Conservation (phyloP, 2,329 filamentous ascomycete genomes). For the Colletotrichum higginsianum region DNA sequence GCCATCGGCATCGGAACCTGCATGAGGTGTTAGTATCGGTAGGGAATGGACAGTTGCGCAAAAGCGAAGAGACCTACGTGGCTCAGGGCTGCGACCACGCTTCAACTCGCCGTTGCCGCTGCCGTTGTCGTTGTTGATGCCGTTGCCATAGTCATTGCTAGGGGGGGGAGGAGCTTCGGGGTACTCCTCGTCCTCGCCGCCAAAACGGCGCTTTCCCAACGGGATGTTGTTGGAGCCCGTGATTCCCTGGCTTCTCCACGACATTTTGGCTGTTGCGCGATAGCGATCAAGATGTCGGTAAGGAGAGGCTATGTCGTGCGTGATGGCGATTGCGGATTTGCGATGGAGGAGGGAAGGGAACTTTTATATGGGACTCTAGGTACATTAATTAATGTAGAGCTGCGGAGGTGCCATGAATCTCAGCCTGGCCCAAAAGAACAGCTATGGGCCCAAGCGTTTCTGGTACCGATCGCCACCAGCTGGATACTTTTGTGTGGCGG, state of each 20-base stretch:
- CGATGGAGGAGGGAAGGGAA: slow-evolving; percentile 29
- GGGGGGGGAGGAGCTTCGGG: slow-evolving; percentile 8
- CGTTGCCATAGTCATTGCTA: slow-evolving; percentile 44
- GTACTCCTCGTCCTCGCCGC: slow-evolving; percentile 70
- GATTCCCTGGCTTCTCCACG: slow-evolving; percentile 84
- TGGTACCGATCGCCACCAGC: slow-evolving; percentile 5
- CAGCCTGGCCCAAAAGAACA: slow-evolving; percentile 6
- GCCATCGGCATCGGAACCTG: slow-evolving; percentile 76
- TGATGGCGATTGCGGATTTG: slow-evolving; percentile 20
- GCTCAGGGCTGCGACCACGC: slow-evolving; percentile 93
- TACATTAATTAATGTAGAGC: background rate
- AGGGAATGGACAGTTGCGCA: background rate
- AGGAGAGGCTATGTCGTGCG: slow-evolving; percentile 22
- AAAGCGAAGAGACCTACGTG: slow-evolving; percentile 67
- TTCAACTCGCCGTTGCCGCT: slow-evolving; percentile 71
- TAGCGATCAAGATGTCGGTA: slow-evolving; percentile 19
- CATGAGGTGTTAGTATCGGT: slow-evolving; percentile 49
- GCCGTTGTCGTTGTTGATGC: slow-evolving; percentile 43
- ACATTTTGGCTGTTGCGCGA: slow-evolving; percentile 61
- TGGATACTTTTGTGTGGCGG: background rate
- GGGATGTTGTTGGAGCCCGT: slow-evolving; percentile 99
- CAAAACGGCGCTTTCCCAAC: slow-evolving; percentile 88
- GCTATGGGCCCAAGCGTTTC: slow-evolving; percentile 1
- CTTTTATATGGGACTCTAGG: slow-evolving; percentile 34
- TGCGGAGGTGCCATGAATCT: slow-evolving; percentile 17